These are phyloP conservation scores for Chrysosporium keratinophilum DNA, from an alignment of 2,329 filamentous ascomycete species.

Conservation along the genomic window DNA sequence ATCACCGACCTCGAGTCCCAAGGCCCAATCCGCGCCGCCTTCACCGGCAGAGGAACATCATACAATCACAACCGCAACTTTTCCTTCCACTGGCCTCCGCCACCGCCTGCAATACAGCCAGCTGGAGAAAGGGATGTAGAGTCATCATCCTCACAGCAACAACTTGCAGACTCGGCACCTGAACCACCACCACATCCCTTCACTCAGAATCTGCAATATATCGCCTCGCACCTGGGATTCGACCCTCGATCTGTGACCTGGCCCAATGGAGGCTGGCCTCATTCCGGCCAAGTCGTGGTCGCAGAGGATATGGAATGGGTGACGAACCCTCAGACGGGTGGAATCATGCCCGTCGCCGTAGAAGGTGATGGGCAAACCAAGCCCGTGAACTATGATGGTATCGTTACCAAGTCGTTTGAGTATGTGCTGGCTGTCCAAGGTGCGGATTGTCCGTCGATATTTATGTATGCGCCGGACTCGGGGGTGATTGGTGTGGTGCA, in stretches of 20 bases:
- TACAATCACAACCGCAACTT: conserved; percentile 6
- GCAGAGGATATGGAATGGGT: conserved; percentile 9
- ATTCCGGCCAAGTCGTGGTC: conserved; percentile 8
- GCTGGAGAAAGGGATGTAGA: neutral
- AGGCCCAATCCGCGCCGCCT: conserved; percentile 2
- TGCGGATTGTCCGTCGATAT: conserved; percentile 13
- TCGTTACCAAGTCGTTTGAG: conserved; percentile 4
- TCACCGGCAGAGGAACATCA: conserved; percentile 10
- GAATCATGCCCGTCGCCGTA: conserved; percentile 3
- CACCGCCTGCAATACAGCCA: neutral
- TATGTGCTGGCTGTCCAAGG: conserved; percentile 11
- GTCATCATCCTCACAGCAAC: neutral
- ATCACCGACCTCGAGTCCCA: neutral
- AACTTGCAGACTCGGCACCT: too few species aligned
- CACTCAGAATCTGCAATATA: conserved; percentile 4
- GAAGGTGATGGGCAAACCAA: neutral
- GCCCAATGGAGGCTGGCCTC: conserved; percentile 12
- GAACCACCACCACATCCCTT: neutral
- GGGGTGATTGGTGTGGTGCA: conserved; percentile 11
- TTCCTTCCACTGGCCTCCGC: conserved; percentile 3
- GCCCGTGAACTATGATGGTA: conserved; percentile 10
- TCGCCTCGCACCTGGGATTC: conserved; percentile 2
- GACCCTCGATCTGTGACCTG: conserved; percentile 5
- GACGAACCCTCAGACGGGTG: conserved; percentile 1
- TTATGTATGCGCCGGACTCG: conserved; percentile 5